Conservation (phyloP, 257 asterid species). For the Lantana camara region DNA sequence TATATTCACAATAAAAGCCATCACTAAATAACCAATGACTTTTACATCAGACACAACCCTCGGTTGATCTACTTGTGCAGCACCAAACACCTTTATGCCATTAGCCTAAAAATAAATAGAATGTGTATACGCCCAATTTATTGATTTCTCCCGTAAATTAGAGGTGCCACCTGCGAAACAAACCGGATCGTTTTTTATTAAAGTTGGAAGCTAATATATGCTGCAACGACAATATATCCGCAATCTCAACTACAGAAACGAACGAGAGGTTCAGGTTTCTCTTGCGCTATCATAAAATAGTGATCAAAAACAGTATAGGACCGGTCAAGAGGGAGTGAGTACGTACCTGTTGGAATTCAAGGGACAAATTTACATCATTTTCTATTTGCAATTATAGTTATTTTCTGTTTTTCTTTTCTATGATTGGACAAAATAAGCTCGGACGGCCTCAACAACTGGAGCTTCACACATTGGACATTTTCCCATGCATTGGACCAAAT, state of each 20-base stretch:
- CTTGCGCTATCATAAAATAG: too few relatives aligned
- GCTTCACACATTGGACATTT: slow-evolving; percentile 93
- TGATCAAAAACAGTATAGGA: too few relatives aligned
- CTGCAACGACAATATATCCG: too few relatives aligned
- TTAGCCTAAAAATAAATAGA: slow-evolving; percentile 1
- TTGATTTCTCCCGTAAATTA: slow-evolving; percentile 24
- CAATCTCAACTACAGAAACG: too few relatives aligned
- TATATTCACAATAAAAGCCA: slow-evolving; percentile 39
- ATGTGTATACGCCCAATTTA: neutral
- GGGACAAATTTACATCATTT: slow-evolving; percentile 18
- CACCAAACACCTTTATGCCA: neutral
- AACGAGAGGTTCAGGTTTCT: too few relatives aligned
- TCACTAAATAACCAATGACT: slow-evolving; percentile 42
- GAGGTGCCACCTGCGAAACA: slow-evolving; percentile 21
- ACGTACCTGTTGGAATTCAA: neutral
- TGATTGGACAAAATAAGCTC: slow-evolving; percentile 65
- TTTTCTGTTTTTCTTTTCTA: slow-evolving; percentile 2
- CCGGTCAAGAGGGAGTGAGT: too few relatives aligned
- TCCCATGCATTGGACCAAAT: slow-evolving; percentile 48
- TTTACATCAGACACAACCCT: slow-evolving; percentile 22
- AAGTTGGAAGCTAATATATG: neutral
- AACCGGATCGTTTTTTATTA: neutral
- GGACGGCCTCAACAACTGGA: slow-evolving; percentile 76
- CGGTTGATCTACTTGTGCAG: neutral
- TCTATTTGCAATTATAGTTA: slow-evolving; percentile 5